Base-by-base conservation (phyloP, 441 rosid species). In the Gossypium gossypioides region DNA sequence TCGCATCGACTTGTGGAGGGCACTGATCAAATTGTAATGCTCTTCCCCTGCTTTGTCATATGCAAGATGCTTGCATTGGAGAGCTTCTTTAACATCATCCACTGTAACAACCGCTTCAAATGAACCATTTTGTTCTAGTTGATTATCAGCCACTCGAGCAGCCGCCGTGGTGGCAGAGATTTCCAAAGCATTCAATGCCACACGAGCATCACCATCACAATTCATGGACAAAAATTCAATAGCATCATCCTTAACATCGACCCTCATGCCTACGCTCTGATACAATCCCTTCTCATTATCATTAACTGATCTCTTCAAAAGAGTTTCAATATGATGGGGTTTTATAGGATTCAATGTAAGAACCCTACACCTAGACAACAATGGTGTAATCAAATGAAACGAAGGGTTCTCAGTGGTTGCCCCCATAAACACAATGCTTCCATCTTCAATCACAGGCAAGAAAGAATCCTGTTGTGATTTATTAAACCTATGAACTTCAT, bases 391-490 rank as follows among this genome's bases (percentile, higher is more conserved):
- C 81, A 90, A 81, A 81, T 91, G 97, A 44, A 90, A 91, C 7
- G 92, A 88, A 0, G 96, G 97, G 72, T 91, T 91, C 88, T 91
- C 97, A 0, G 96, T 90, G 6, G 97, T 91, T 13, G 96, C 96
- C 21, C 96, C 97, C 8, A 91, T 69, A 72, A 91, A 89, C 25
- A 90, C 85, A 52, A 90, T 87, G 68, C 85, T 90, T 15, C 97
- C 94, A 67, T 92, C 97, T 81, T 90, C 97, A 72, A 89, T 89
- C 18, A 92, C 86, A 3, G 94, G 93, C 84, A 92, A 79, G 83
- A 92, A 89, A n/a, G 93, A 85, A 34, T 92, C 97, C 70, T 90
- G 97, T 62, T 90, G 96, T 0, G 94, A 85, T 81, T 92, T 89
- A 78, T 86, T 92, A 74, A 92, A 90, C 63, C 97, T 63, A 76